Evolutionary conservation across 352 stramenopile genomes (phyloP).

Genomic region (Phytophthora ramorum): DNA sequence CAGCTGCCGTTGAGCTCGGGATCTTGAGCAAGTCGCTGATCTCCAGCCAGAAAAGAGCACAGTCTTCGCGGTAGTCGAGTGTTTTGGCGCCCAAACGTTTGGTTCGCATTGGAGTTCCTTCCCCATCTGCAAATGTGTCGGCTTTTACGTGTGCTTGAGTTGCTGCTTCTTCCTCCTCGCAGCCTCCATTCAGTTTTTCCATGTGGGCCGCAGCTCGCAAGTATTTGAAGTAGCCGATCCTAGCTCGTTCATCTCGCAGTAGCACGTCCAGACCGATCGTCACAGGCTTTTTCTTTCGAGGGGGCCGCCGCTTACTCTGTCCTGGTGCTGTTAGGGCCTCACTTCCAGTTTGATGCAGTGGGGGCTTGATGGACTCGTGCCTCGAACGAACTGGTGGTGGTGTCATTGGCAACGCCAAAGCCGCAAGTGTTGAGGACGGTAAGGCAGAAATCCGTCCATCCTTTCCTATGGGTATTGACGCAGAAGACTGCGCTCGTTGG

Average conservation of each 20-base stretch:
- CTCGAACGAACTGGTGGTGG: constrained; percentile 8
- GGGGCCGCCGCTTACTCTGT: not conserved
- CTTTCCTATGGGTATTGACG: not conserved
- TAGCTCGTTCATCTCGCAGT: constrained; percentile 60
- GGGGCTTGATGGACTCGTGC: constrained; percentile 19
- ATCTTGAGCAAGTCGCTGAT: constrained; percentile 76
- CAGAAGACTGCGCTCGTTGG: constrained; percentile 15
- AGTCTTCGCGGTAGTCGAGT: constrained; percentile 62
- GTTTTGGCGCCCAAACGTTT: constrained; percentile 27
- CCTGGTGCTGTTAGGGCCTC: constrained; percentile 19
- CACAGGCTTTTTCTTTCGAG: constrained; percentile 32
- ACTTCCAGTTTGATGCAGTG: constrained; percentile 27
- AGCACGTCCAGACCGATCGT: constrained; percentile 60
- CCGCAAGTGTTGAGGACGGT: constrained; percentile 3
- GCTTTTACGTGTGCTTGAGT: constrained; percentile 8
- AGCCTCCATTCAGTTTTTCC: constrained; percentile 39
- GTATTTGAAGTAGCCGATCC: constrained; percentile 66
- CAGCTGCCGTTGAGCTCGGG: constrained; percentile 31
- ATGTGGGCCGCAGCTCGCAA: constrained; percentile 46
- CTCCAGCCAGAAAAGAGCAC: constrained; percentile 75
- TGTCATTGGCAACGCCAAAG: constrained; percentile 7
- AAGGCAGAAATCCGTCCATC: not conserved
- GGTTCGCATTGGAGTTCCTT: constrained; percentile 16
- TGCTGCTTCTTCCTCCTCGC: constrained; percentile 4
- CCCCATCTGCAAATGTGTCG: constrained; percentile 22